Evolutionary conservation across 805 yeast species (phyloP), one percentile per base, ranked within the genome.

Genomic region (Saccharomycopsis sp.): DNA sequence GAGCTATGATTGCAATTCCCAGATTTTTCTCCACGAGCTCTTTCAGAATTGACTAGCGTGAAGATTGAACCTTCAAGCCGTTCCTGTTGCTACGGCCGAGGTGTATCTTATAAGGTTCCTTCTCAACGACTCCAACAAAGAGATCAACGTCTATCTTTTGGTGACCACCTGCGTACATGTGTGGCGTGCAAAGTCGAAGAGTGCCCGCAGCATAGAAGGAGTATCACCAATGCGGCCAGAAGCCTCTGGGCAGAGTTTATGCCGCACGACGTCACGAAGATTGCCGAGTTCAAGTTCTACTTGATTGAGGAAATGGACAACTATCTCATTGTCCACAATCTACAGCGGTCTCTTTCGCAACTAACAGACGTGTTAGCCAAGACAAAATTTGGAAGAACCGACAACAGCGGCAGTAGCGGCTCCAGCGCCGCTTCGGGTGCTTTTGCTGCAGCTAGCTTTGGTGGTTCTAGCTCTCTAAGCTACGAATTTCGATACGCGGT

Each of bases 231-330:
- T 15, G 97, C 89, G 55, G 92, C 96, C 2, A 63, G 95, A 39
- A 80, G 80, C 29, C 62, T 86, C 30, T 89, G 97, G 97, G 96
- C 96, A 0, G 96, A 88, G 53, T 85, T 78, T 53, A 80, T 89
- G 27, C 94, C 96, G 0, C 86, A 82, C 44, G 97, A 89, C 57
- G 75, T 87, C 13, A 80, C 95, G 21, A 85, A 84, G 53, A 67
- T 92, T 12, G 96, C 96, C 0, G 97, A 92, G 56, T 84, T 94
- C 60, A 98, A 92, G 60, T 92, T 92, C 57, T 89, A 89, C 55
- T 59, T 92, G 33, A 78, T 92, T 15, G 96, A 87, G 53, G 97
- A 88, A 57, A 67, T 92, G 61, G 75, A 81, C 53, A 68, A 80
- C 60, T 80, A 67, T 53, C 53, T 83, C 46, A 65, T 80, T n/a